Percentiles rank a stretch among this genome's conserved stretches.
phyloP scores from a whole-genome alignment of 495 filamentous ascomycete genomes.

The Lasiosphaeriaceae sp. region DNA sequence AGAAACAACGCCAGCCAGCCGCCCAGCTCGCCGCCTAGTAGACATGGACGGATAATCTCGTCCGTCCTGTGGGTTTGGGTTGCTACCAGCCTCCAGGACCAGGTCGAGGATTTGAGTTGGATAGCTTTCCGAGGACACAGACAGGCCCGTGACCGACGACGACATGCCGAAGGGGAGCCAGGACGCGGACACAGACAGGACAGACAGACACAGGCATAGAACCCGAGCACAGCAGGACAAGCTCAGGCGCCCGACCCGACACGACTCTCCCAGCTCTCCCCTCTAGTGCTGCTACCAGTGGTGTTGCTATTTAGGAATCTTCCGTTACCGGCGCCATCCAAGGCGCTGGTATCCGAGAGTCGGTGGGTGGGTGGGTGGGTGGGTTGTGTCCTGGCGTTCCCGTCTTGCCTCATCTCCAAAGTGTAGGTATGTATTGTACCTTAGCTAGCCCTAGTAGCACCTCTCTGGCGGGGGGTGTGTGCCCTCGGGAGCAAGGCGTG shows the following conservation, averaged over 20 bases:
- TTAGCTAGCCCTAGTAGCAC: too few species aligned
- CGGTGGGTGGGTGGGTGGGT: neutral
- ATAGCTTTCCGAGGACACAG: neutral
- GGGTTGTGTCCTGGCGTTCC: neutral
- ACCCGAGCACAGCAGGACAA: too few species aligned
- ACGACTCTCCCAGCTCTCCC: too few species aligned
- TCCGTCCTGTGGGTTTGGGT: too few species aligned
- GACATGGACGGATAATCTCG: too few species aligned
- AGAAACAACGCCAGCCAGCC: too few species aligned
- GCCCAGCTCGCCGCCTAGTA: too few species aligned
- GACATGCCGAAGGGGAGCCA: constrained; percentile 3
- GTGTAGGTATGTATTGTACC: too few species aligned
- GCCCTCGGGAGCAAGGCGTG: too few species aligned
- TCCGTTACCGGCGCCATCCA: neutral
- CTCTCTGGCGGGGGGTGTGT: too few species aligned
- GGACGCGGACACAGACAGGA: neutral
- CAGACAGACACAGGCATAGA: neutral
- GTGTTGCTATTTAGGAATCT: neutral
- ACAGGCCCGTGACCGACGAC: constrained; percentile 9
- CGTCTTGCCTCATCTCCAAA: neutral
- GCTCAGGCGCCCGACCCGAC: neutral
- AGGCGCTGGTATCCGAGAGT: neutral
- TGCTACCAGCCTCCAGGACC: too few species aligned
- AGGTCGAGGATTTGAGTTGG: too few species aligned
- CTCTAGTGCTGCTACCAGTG: neutral